These are phyloP conservation scores for Scheffersomyces insectosa DNA, from an alignment of 1,139 yeast genomes.

Conservation along the genomic window DNA sequence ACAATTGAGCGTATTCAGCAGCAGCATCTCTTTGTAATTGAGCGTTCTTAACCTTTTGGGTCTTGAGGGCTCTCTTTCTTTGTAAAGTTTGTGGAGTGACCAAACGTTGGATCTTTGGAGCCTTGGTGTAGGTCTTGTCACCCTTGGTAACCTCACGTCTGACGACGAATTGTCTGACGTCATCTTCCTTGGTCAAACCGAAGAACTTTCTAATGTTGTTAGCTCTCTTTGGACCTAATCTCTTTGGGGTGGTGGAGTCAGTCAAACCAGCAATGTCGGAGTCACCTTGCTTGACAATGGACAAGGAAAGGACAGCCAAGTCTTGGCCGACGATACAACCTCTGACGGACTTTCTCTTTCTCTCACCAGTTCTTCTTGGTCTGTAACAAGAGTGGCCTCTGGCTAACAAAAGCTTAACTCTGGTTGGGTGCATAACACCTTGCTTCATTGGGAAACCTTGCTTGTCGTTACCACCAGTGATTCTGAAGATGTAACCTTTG, in stretches of 20 bases:
- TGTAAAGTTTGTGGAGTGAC: conserved; percentile 99
- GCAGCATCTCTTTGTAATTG: conserved; percentile 99
- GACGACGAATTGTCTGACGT: conserved; percentile 91
- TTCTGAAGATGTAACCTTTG: conserved; percentile 98
- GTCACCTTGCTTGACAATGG: conserved; percentile 97
- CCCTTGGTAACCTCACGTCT: conserved; percentile 99
- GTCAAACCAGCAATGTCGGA: conserved; percentile 94
- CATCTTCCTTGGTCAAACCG: conserved; percentile 97
- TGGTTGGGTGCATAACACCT: conserved; percentile 99
- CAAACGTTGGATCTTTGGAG: conserved; percentile 99
- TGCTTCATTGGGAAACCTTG: conserved; percentile 99
- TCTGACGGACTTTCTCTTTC: conserved; percentile 99
- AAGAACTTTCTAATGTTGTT: conserved; percentile 99
- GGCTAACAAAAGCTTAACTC: conserved; percentile 94
- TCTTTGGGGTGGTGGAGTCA: conserved; percentile 92
- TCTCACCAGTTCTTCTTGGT: conserved; percentile 99
- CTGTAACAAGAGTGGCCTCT: conserved; percentile 99
- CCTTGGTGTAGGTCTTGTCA: conserved; percentile 98
- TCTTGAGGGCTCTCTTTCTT: conserved; percentile 97
- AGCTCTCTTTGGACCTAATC: conserved; percentile 99
- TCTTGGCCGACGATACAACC: conserved; percentile 99
- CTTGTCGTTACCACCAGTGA: conserved; percentile 99
- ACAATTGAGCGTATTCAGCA: conserved; percentile 98
- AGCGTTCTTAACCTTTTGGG: conserved; percentile 94
- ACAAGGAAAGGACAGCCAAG: conserved; percentile 91